Base-by-base conservation (phyloP, 2,329 filamentous ascomycete species). In the Botrytis aclada region DNA sequence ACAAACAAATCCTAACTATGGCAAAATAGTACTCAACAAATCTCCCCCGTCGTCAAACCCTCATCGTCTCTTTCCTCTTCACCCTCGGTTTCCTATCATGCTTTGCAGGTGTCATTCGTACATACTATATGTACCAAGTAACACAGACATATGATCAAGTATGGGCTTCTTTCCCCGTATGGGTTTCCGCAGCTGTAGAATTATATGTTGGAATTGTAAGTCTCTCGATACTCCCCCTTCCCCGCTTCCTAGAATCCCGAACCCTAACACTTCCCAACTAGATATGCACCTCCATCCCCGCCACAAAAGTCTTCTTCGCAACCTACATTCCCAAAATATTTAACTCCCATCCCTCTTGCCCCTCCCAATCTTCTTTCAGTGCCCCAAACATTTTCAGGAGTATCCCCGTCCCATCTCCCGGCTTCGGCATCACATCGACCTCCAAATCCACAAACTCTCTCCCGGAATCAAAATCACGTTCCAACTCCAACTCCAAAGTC, bases 21-120 rank as follows among this genome's bases (percentile, higher is more conserved):
- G 29, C 1, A 62, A 84, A 84, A 4, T 82, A 87, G 14, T 80
- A 84, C 75, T 79, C 81, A 25, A 78, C 87, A 1, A 82, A 85
- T 67, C 80, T 88, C 54, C 84, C 86, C 1, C 75, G 77, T 18
- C 84, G 82, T 62, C 86, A 88, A 73, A 84, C 84, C 51, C 73
- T 84, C 25, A 82, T 84, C 4, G 80, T 89, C 8, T 81, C 82
- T 1, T 76, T 83, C 9, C 84, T 88, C 16, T 87, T 89, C 71
- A 84, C 83, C 16, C 80, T 86, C 25, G 87, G 87, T 32, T 81
- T 85, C n/a, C 71, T 87, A 18, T 85, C 86, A 74, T 83, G 81
- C 66, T 78, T 80, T 41, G 81, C 81, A 9, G 83, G 84, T 2
- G 78, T 81, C 7, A 79, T 79, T 10, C 80, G 84, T 25, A 84